Evolutionary conservation across 2,329 filamentous ascomycete species (phyloP).

Genomic region (Pleoardoris graminearum): DNA sequence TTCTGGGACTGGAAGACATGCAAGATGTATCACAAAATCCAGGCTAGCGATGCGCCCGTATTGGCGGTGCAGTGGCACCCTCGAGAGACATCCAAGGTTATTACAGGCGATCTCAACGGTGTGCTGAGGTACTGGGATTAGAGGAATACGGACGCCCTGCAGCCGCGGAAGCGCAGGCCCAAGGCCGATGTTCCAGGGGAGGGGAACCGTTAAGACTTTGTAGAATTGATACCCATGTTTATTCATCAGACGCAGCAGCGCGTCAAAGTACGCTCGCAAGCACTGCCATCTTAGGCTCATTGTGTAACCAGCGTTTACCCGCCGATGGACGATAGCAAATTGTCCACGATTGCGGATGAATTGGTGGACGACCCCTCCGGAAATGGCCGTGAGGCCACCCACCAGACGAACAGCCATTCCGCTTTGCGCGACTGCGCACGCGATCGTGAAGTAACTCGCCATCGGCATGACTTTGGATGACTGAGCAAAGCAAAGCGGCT

Average conservation of each 20-base stretch:
- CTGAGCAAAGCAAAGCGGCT: background rate
- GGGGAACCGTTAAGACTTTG: background rate
- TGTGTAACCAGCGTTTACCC: background rate
- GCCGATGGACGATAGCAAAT: no score
- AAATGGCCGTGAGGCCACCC: background rate
- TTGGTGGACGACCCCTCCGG: background rate
- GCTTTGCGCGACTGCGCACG: conserved; percentile 17
- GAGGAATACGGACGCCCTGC: background rate
- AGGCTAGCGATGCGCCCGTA: conserved; percentile 78
- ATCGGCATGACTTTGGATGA: background rate
- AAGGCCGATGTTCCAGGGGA: conserved; percentile 9
- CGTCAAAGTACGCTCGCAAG: background rate
- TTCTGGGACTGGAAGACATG: conserved; percentile 99
- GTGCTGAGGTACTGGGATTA: conserved; percentile 92
- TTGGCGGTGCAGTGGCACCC: conserved; percentile 95
- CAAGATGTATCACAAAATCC: conserved; percentile 97
- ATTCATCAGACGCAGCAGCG: conserved; percentile 7
- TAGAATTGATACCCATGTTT: conserved; percentile 29
- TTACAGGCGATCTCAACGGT: conserved; percentile 86
- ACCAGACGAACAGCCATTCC: conserved; percentile 7
- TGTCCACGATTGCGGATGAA: background rate
- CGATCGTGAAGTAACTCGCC: background rate
- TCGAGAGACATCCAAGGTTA: conserved; percentile 94
- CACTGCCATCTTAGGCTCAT: background rate
- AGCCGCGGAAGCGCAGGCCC: background rate